phyloP scores from a whole-genome alignment of 805 yeast species.

The Lachancea sp. region DNA sequence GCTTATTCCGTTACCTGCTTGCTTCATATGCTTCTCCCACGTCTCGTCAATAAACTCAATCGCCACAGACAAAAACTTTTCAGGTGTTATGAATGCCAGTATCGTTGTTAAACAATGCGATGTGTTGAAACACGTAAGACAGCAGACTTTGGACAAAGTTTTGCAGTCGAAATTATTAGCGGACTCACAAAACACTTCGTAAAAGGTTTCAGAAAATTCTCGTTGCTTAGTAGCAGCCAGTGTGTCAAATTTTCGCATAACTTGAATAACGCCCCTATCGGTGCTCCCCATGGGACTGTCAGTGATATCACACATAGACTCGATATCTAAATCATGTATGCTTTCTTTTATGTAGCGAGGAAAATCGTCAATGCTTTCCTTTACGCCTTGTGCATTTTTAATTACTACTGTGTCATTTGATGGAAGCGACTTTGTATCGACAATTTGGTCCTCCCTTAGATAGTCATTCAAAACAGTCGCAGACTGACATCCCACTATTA shows the following conservation, averaged over 20 bases:
- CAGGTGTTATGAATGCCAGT: conserved; percentile 43
- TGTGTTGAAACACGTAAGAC: conserved; percentile 42
- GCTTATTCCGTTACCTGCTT: conserved; percentile 26
- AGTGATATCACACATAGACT: conserved; percentile 34
- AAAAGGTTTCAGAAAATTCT: conserved; percentile 37
- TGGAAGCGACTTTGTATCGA: conserved; percentile 31
- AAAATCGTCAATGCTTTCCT: conserved; percentile 31
- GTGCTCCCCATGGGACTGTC: conserved; percentile 46
- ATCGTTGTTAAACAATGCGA: conserved; percentile 36
- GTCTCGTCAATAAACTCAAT: conserved; percentile 47
- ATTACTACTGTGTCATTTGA: conserved; percentile 33
- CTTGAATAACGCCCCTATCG: conserved; percentile 42
- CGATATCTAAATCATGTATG: conserved; percentile 26
- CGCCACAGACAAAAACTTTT: conserved; percentile 38
- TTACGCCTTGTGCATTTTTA: conserved; percentile 28
- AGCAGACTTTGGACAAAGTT: conserved; percentile 45
- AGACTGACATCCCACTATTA: conserved; percentile 37
- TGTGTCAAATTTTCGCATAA: conserved; percentile 42
- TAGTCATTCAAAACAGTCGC: conserved; percentile 30
- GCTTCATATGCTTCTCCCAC: conserved; percentile 23
- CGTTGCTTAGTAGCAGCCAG: conserved; percentile 44
- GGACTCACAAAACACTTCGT: conserved; percentile 33
- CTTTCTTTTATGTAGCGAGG: conserved; percentile 23
- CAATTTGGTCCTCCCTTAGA: conserved; percentile 36
- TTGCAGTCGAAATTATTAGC: conserved; percentile 37